These are phyloP conservation scores for Trichoderma orchidacearum DNA, from an alignment of 495 filamentous ascomycete genomes.

Conservation along the genomic window DNA sequence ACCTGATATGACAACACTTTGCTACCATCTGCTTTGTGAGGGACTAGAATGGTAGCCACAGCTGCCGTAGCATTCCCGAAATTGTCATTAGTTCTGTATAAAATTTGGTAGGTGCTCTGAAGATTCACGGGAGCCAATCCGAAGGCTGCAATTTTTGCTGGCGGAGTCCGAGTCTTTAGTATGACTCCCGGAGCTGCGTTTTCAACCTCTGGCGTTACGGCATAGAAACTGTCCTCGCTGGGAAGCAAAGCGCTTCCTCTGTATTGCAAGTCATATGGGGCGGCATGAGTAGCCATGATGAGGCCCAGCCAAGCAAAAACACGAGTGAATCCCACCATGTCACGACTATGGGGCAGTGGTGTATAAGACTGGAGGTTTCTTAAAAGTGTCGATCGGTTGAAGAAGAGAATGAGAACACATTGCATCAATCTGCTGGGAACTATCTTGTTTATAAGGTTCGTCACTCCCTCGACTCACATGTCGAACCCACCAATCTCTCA, in stretches of 20 bases:
- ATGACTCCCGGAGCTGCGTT: not conserved
- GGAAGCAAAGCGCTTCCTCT: not conserved
- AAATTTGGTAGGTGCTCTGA: not conserved
- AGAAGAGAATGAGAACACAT: too few relatives aligned
- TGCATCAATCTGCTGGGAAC: too few relatives aligned
- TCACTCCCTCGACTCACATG: too few relatives aligned
- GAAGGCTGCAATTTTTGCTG: not conserved
- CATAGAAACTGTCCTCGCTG: not conserved
- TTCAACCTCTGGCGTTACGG: not conserved
- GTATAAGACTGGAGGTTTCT: too few relatives aligned
- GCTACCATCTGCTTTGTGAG: not conserved
- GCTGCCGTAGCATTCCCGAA: not conserved
- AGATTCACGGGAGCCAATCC: not conserved
- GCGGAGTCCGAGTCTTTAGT: not conserved
- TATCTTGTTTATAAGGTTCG: too few relatives aligned
- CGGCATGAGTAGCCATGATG: not conserved
- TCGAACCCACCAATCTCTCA: too few relatives aligned
- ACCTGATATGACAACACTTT: not conserved
- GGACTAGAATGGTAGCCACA: not conserved
- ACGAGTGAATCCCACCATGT: not conserved
- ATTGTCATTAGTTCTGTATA: not conserved
- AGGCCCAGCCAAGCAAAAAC: not conserved
- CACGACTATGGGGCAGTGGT: too few relatives aligned
- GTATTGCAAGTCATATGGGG: not conserved
- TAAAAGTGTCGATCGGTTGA: too few relatives aligned